Base-by-base conservation (phyloP, 768 basidiomycete genomes). In the Naganishia friedmannii region DNA sequence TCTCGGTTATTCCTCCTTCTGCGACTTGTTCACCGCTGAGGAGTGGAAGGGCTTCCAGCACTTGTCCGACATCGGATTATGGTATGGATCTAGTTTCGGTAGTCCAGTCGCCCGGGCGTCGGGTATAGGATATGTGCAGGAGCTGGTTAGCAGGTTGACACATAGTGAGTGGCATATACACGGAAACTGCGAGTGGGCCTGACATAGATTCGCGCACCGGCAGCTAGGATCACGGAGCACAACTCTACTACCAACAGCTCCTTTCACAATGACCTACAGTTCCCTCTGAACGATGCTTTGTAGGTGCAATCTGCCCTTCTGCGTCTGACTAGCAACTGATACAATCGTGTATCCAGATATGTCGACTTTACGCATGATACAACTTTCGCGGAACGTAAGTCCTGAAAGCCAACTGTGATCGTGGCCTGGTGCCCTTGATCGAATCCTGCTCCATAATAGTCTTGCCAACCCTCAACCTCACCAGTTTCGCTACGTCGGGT, bases 41-140 rank as follows among this genome's bases (percentile, higher is more conserved):
- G 93, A 96, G 80, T 97, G 93, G 93, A 88, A 90, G 77, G 92
- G 92, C 0, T 95, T 93, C 78, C 86, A 91, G 78, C 94, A 96
- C 72, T 85, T 89, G 87, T 91, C 73, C 69, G 82, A 82, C 67
- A 70, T 82, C 34, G 69, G 70, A 21, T 82, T 81, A 77, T 82
- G 75, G 76, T 79, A 80, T 60, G 85, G 86, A 71, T 88, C 87
- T 6, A 88, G 88, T 7, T 94, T 89, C 78, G 93, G 95, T 3
- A 89, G 88, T 1, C 90, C 93, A 0, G 84, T 90, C 7, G 88
- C 88, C 1, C 86, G 89, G 12, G 82, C 81, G 0, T 29, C 72
- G 57, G 82, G 82, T 3, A 74, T 78, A 13, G 82, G 82, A n/a
- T 83, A 79, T 75, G 75, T 77, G 1, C 78, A 79, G 65, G 76